Evolutionary conservation across 2,329 filamentous ascomycete genomes (phyloP), one percentile per base, ranked within the genome.

Genomic region (Diaporthe caulivora): DNA sequence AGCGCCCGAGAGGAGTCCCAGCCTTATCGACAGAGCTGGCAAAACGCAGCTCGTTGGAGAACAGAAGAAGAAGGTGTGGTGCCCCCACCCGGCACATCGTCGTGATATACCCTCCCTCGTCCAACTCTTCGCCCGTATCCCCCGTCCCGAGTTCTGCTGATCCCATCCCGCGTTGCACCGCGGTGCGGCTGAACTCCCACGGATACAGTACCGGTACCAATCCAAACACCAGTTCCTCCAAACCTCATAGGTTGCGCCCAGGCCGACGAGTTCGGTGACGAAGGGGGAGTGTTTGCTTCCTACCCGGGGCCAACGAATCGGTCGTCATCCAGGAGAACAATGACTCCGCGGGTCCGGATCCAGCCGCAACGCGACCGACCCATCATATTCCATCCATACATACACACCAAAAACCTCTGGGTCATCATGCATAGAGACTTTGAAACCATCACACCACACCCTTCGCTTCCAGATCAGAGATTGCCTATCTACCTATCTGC

Each of bases 161-260:
- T 65, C 60, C 49, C 60, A 31, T 65, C 42, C 40, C 60, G 29
- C 26, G 24, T 29, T 18, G 26, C 44, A 6, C 18, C 40, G 26
- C 15, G 18, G 26, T 37, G 44, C 60, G 42, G 60, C 60, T 65
- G 44, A 37, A 29, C 26, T 49, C 21, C 4, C 49, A 24, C 34
- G 34, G 34, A 34, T 40, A 11, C 26, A 8, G 60, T 42, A 58
- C 26, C 58, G 42, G 42, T 24, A 37, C 42, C 60, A 60, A 34
- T 42, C 57, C 57, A 51, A 65, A 65, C 42, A 65, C 60, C 29
- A 65, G 60, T 65, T 65, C 60, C 60, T 65, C 60, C 60, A 49
- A 37, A 24, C 34, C 34, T 34, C 34, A 34, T 34, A 9, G 34
- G 34, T 9, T 9, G 34, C 9, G 34, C 34, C 34, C 24, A 7